Evolutionary conservation across 208 protist genomes (phyloP), one percentile per base, ranked within the genome.

Genomic region (Trypanosoma rangeli): DNA sequence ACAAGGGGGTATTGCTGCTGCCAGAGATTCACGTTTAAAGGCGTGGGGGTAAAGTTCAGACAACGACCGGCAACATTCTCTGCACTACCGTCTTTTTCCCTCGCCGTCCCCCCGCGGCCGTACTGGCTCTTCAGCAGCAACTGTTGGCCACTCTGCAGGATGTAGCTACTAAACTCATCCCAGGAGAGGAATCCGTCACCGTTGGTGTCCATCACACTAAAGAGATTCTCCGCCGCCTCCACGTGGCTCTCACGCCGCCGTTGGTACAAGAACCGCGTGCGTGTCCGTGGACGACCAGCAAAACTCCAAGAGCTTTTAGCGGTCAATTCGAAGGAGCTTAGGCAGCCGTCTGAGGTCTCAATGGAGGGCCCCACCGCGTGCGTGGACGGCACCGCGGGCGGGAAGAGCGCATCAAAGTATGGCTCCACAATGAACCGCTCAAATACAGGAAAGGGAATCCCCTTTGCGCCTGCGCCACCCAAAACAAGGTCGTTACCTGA

Each of bases 21-120:
- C 87, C 86, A 96, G 5, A 67, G 69, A 73, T 78, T 87, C 5
- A 68, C 69, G 74, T 92, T 92, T 3, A 73, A 73, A 13, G 91
- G 88, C 1, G 53, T 46, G 39, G 52, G 65, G 1, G 77, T 69
- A 65, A 87, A 89, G 49, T 65, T 70, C 16, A 90, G 61, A 0
- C 7, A 29, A 1, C 48, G 49, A 15, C 52, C 44, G 20, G 42
- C 37, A 26, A 52, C 44, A 37, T 62, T 33, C 2, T 4, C 22
- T 2, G 44, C 18, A 1, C 20, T 22, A 12, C 39, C 33, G 39
- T 20, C 42, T 46, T 10, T 46, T 46, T 46, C 13, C 42, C 5
- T 57, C 29, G 26, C 61, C 20, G 31, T 16, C 29, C 31, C 55
- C 12, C 26, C 29, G 55, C 49, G 5, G 0, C 3, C 7, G 22